A percentile compares a stretch with the other conserved stretches of the same genome.
Conservation (phyloP, 345 rosid genomes). For the Eucalyptus camaldulensis region DNA sequence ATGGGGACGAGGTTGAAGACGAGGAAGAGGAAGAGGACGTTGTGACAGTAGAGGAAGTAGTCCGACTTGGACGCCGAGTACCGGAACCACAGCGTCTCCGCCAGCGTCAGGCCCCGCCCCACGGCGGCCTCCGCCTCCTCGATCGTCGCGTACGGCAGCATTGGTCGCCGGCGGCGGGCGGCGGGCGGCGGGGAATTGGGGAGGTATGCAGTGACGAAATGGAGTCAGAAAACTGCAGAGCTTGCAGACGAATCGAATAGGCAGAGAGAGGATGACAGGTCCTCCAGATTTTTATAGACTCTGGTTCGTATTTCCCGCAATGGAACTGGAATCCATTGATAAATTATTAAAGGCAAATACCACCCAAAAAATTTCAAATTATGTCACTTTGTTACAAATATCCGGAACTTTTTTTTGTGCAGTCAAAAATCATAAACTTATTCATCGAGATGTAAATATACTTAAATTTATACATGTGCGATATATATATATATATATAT, state of each 20-base stretch:
- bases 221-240: not conserved
- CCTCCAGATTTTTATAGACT: not conserved
- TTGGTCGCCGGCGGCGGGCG: constrained; percentile 9
- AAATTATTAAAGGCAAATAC: too few relatives aligned
- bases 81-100: constrained; percentile 72
- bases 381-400: not conserved
- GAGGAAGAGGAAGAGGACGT: constrained; percentile 55
- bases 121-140: constrained; percentile 53
- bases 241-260: not conserved
- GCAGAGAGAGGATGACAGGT: not conserved
- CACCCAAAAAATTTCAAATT: too few relatives aligned
- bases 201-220: not conserved
- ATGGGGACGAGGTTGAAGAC: constrained; percentile 65
- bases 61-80: constrained; percentile 79
- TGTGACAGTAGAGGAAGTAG: constrained; percentile 80
- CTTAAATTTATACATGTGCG: too few relatives aligned
- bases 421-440: too few relatives aligned
- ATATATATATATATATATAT: too few relatives aligned
- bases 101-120: constrained; percentile 60
- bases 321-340: not conserved
- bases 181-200: not conserved
- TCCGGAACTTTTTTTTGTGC: not conserved
- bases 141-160: constrained; percentile 65
- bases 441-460: too few relatives aligned
- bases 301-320: not conserved